Conservation (phyloP, 2,329 filamentous ascomycete species). For the Aspergillus fructus region DNA sequence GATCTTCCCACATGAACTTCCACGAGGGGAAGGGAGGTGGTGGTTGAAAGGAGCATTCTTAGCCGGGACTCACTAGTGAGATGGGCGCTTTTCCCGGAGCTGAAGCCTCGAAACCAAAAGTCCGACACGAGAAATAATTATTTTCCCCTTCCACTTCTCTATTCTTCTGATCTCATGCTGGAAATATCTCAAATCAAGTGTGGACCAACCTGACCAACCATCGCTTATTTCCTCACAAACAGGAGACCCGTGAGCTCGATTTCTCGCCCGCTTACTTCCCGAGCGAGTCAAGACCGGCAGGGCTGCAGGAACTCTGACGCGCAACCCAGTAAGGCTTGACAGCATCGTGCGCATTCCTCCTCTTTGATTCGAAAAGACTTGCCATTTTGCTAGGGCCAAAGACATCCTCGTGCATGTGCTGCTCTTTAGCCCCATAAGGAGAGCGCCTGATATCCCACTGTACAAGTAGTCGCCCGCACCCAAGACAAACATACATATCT, state of each 20-base stretch:
- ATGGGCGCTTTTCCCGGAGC: constrained; percentile 14
- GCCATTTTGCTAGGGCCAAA: background rate
- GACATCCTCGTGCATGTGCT: constrained; percentile 10
- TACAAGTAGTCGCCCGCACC: constrained; percentile 1
- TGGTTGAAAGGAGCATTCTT: background rate
- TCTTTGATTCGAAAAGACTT: constrained; percentile 1
- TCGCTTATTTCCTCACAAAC: background rate
- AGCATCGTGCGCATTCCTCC: constrained; percentile 1
- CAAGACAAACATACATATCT: constrained; percentile 6
- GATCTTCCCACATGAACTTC: background rate
- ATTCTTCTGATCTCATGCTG: background rate
- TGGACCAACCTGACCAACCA: constrained; percentile 10
- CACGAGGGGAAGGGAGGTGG: background rate
- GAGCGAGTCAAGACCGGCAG: background rate
- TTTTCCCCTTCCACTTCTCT: background rate
- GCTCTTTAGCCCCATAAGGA: background rate
- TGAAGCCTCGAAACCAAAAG: background rate
- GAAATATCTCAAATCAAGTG: constrained; percentile 6
- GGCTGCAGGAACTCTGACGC: constrained; percentile 15
- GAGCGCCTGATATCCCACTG: background rate
- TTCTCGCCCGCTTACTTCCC: constrained; percentile 1
- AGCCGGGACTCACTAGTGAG: background rate
- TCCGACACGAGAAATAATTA: background rate
- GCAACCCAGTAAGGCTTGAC: constrained; percentile 1
- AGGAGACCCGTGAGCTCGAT: background rate